Base-by-base conservation (phyloP, 2,329 filamentous ascomycete species). In the Paraphaeosphaeria sporulosa region DNA sequence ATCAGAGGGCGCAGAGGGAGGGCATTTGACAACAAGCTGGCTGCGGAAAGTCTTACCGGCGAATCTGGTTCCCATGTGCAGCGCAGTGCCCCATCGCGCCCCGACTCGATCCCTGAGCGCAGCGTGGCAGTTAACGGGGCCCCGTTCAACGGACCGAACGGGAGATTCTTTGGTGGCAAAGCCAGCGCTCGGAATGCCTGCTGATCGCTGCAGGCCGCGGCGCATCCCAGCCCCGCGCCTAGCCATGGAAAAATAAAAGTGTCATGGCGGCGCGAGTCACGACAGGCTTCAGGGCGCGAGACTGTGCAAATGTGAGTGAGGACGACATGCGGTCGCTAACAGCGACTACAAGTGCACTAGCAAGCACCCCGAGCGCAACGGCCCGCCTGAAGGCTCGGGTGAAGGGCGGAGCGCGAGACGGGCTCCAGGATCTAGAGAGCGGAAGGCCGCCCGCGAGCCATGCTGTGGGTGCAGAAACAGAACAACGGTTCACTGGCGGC, bases 81-180 rank as follows among this genome's bases (percentile, higher is more conserved):
- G 49, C 57, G n/a, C 57, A 58, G 48, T 55, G 19, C 52, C 17
- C 25, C n/a, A n/a, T 32, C 15, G 51, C 25, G 13, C 21, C 32
- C 27, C 53, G 47, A 25, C 47, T 55, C 44, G 12, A 34, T 25
- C 32, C 3, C 34, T 42, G 34, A 8, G 23, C 25, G 49, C 34
- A 42, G 34, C 49, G 36, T 36, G 30, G 49, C 49, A 40, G 60
- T 48, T 8, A 30, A 30, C 27, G 27, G 27, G 27, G 27, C 27
- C 27, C 27, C 27, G 27, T 30, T 32, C 17, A n/a, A 15, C 40
- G 40, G 17, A 21, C 40, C 40, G 40, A 43, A 10, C n/a, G 40
- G 40, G 40, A 43, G 8, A 43, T 60, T 27, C 21, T 60, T 46
- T 43, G 42, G 64, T 68, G 69, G 69, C 69, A 62, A 66, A 38